These are phyloP conservation scores for Xerocomellus dryophilus DNA, from an alignment of 768 basidiomycete genomes.

Conservation along the genomic window DNA sequence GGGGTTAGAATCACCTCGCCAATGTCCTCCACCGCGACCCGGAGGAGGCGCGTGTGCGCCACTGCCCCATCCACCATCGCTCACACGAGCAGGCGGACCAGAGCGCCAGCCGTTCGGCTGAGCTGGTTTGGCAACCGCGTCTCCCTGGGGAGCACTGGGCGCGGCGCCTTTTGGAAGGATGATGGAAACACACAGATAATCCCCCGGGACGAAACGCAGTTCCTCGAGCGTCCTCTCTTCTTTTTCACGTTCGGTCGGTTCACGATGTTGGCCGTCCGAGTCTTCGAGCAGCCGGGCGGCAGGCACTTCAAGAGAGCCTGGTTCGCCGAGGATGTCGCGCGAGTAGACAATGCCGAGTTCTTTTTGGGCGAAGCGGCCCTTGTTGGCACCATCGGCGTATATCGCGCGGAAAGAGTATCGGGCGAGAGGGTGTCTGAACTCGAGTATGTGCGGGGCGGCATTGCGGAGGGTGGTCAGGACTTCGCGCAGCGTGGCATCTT, in stretches of 20 bases:
- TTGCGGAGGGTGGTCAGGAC: conserved; percentile 74
- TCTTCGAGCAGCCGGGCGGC: conserved; percentile 64
- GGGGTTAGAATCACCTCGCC: conserved; percentile 67
- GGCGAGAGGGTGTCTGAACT: conserved; percentile 79
- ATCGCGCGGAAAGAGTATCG: conserved; percentile 79
- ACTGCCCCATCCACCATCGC: conserved; percentile 51
- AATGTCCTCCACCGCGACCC: conserved; percentile 66
- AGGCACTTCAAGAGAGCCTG: conserved; percentile 54
- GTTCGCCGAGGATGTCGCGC: conserved; percentile 81
- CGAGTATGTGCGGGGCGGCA: conserved; percentile 60
- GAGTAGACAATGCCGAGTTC: conserved; percentile 82
- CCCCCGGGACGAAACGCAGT: conserved; percentile 75
- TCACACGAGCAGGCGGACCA: conserved; percentile 36
- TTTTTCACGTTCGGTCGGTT: conserved; percentile 44
- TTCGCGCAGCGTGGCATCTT: conserved; percentile 78
- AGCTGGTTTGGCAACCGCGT: conserved; percentile 38
- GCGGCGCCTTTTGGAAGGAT: conserved; percentile 63
- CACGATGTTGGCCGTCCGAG: conserved; percentile 31
- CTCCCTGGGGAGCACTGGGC: conserved; percentile 44
- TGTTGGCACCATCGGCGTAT: conserved; percentile 69
- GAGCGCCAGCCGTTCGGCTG: conserved; percentile 36
- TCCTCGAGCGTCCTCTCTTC: conserved; percentile 77
- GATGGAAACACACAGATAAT: conserved; percentile 74
- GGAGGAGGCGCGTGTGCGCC: conserved; percentile 33
- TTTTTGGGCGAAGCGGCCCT: conserved; percentile 70